Conservation (phyloP, 257 asterid species). For the Solanum dulcamara region DNA sequence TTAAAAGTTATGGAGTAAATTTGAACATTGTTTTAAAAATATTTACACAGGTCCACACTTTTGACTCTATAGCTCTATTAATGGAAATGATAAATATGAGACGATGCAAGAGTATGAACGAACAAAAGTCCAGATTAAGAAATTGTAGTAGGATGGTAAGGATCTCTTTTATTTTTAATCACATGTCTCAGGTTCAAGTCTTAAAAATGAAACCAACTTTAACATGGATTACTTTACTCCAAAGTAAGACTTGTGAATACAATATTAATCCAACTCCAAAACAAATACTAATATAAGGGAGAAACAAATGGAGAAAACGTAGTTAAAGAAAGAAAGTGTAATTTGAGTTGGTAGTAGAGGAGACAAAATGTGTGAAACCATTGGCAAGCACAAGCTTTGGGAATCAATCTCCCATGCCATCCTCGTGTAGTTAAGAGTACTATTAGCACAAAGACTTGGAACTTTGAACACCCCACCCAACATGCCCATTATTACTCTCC, state of each 20-base stretch:
- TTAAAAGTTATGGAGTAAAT: too few relatives aligned
- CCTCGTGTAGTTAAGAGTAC: background rate
- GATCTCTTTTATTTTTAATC: too few relatives aligned
- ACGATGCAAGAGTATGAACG: background rate
- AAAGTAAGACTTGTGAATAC: too few relatives aligned
- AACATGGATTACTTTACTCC: background rate
- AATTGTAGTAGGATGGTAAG: background rate
- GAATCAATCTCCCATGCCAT: background rate
- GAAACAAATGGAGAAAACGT: too few relatives aligned
- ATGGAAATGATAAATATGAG: too few relatives aligned
- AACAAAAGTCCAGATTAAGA: background rate
- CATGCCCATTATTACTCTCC: background rate
- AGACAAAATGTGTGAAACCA: background rate
- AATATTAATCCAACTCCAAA: background rate
- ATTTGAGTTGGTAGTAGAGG: background rate
- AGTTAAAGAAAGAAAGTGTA: background rate
- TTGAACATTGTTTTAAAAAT: too few relatives aligned
- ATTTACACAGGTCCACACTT: too few relatives aligned
- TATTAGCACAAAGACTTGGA: background rate
- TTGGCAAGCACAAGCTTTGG: background rate
- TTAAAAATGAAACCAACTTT: too few relatives aligned
- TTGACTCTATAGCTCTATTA: too few relatives aligned
- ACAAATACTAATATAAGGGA: rapidly evolving
- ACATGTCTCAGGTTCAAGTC: rapidly evolving
- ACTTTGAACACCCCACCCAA: background rate